Evolutionary conservation across 495 filamentous ascomycete genomes (phyloP).

Genomic region (Rusavskia elegans): DNA sequence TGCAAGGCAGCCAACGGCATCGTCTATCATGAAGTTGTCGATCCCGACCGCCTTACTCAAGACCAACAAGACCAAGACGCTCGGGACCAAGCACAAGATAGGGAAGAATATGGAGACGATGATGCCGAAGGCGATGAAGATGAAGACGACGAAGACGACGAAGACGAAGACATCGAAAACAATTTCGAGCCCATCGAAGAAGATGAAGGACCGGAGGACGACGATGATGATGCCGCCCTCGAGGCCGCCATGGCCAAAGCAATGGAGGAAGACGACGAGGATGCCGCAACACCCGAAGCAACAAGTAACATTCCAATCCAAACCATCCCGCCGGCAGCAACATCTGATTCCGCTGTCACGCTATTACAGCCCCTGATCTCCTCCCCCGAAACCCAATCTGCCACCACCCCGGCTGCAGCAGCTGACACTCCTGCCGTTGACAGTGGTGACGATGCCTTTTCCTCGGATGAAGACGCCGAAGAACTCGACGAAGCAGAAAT

Average conservation of each 20-base stretch:
- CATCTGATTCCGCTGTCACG: slow-evolving; percentile 12
- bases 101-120: slow-evolving; percentile 24
- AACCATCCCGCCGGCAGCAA: slow-evolving; percentile 4
- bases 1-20: slow-evolving; percentile 36
- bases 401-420: slow-evolving; percentile 18
- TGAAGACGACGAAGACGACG: slow-evolving; percentile 37
- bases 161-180: slow-evolving; percentile 35
- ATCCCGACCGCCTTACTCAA: slow-evolving; percentile 33
- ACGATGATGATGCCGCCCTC: slow-evolving; percentile 30
- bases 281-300: slow-evolving; percentile 15
- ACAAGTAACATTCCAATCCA: slow-evolving; percentile 3
- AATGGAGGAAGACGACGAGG: slow-evolving; percentile 29
- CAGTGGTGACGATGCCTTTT: slow-evolving; percentile 17
- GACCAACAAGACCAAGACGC: slow-evolving; percentile 24
- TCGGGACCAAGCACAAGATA: slow-evolving; percentile 16
- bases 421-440: slow-evolving; percentile 24
- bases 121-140: slow-evolving; percentile 27
- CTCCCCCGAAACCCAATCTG: slow-evolving; percentile 4
- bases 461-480: slow-evolving; percentile 30
- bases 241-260: slow-evolving; percentile 28
- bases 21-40: slow-evolving; percentile 46
- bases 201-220: slow-evolving; percentile 35
- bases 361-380: not conserved
- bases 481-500: slow-evolving; percentile 41
- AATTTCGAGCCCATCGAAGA: slow-evolving; percentile 23